Percentiles rank a stretch among this genome's conserved stretches.
These are phyloP conservation scores for Fraxinus pennsylvanica DNA, from an alignment of 257 asterid species.

Conservation along the genomic window DNA sequence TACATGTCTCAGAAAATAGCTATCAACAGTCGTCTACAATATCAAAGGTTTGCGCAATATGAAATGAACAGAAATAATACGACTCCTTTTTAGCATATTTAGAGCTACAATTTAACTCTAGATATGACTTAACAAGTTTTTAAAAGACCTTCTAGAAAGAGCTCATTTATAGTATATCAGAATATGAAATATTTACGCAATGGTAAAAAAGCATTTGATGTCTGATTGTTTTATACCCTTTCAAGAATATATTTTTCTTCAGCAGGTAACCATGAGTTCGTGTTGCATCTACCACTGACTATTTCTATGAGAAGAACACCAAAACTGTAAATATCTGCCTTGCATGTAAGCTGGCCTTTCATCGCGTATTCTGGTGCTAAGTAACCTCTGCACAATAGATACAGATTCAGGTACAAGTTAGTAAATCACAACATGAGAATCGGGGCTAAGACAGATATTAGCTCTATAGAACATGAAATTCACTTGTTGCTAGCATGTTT, in stretches of 20 bases:
- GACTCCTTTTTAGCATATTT: background rate
- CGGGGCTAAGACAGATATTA: background rate
- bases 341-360: conserved; percentile 87
- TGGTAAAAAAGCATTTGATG: too few relatives aligned
- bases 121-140: too few relatives aligned
- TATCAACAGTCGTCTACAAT: too few relatives aligned
- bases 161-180: background rate
- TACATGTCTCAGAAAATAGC: background rate
- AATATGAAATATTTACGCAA: background rate
- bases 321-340: conserved; percentile 84
- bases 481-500: background rate
- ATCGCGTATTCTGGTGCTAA: conserved; percentile 98
- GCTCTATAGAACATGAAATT: background rate
- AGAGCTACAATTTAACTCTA: too few relatives aligned
- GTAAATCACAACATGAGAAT: background rate
- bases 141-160: background rate
- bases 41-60: too few relatives aligned
- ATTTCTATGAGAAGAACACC: conserved; percentile 94
- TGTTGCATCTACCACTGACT: conserved; percentile 91
- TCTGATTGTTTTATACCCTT: conserved; percentile 55
- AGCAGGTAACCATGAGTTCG: conserved; percentile 71
- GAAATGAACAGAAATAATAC: background rate
- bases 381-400: conserved; percentile 68
- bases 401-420: conserved; percentile 15
- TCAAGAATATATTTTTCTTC: conserved; percentile 90